These are phyloP conservation scores for Trichoderma breve DNA, from an alignment of 2,329 filamentous ascomycete genomes.

Conservation along the genomic window DNA sequence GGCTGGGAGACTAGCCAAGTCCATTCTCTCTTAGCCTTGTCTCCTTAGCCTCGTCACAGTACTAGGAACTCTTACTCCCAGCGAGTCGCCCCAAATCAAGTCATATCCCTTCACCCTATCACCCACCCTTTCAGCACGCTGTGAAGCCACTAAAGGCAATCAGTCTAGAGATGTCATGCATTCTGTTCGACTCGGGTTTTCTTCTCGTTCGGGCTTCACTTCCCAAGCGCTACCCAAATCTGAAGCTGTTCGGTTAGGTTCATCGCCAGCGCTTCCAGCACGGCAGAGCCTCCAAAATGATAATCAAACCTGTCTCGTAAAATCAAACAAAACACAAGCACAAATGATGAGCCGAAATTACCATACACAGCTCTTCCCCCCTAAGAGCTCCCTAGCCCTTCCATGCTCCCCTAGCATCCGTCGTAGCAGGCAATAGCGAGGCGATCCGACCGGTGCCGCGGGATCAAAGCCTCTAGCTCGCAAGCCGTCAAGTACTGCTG, in stretches of 20 bases:
- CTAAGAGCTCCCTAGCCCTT: neutral
- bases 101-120: neutral
- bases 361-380: neutral
- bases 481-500: neutral
- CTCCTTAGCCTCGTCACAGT: neutral
- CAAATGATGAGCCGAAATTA: neutral
- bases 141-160: neutral
- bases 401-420: neutral
- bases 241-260: neutral
- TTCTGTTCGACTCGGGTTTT: neutral
- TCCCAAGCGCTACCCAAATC: neutral
- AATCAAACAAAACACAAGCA: slow-evolving; percentile 1
- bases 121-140: neutral
- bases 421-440: slow-evolving; percentile 7
- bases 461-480: slow-evolving; percentile 15
- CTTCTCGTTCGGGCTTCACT: neutral
- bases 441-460: slow-evolving; percentile 16
- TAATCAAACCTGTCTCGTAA: neutral
- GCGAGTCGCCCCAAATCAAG: neutral
- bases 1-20: neutral
- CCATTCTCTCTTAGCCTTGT: slow-evolving; percentile 2
- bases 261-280: neutral
- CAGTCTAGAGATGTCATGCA: neutral
- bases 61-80: neutral
- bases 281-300: neutral